Base-by-base conservation (phyloP, 208 protist genomes). In the Vickermania spadyakhi region DNA sequence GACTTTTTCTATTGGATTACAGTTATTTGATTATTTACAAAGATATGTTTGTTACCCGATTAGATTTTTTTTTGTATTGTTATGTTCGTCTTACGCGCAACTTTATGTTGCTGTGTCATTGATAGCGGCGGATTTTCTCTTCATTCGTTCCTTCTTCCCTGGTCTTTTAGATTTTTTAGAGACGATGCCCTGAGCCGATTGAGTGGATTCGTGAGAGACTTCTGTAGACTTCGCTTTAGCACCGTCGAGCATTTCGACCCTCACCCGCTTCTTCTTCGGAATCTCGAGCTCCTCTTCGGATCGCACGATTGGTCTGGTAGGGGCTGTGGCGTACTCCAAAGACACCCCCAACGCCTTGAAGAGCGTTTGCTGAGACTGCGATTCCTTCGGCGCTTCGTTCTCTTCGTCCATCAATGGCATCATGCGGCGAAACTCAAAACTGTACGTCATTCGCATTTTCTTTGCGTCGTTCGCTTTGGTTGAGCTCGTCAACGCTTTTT, bases 381-480 rank as follows among this genome's bases (percentile, higher is more conserved):
- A 60, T 28, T 7, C 62, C 25, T 36, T 60, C 26, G 13, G 56
- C 45, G 31, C 50, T 28, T 52, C 27, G 29, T 41, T 11, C 18
- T 58, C 18, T 60, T 58, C 23, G 85, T 53, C 36, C 11, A 45
- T 45, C 21, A 94, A 68, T 22, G 87, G 87, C 1, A 79, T 69
- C 87, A 94, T 94, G 56, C 87, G 81, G 18, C 87, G 81, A n/a
- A 94, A 73, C 59, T 94, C 87, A 56, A 94, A 94, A 63, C 84
- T 91, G 72, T 94, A 94, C 26, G 87, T 79, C 26, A 66, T 73
- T 41, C 65, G 52, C 5, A 28, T 5, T 7, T 27, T 55, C 21
- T 26, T 55, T 23, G 13, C 21, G 5, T 55, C n/a, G 7, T 55
- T 27, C 5, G 13, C 41, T 18, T 49, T 18, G 13, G 41, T 49